A percentile compares a stretch with the other conserved stretches of the same genome.
Evolutionary conservation across 345 rosid genomes (phyloP).

Genomic region (Heritiera littoralis): DNA sequence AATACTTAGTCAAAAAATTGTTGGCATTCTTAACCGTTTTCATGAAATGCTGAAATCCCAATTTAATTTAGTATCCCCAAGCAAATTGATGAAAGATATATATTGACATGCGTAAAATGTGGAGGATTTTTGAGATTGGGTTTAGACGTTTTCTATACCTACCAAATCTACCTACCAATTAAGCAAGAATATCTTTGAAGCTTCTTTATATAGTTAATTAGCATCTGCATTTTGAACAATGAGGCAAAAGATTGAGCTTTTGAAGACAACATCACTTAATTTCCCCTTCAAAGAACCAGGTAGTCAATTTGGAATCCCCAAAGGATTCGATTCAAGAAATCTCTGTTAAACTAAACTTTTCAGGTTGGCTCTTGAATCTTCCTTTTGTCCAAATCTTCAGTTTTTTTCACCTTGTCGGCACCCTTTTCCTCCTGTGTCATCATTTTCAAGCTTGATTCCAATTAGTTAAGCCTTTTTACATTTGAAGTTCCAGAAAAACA

Average conservation of each 20-base stretch:
- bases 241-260: neutral
- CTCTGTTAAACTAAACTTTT: neutral
- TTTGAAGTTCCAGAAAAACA: neutral
- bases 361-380: conserved; percentile 7
- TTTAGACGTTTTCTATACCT: neutral
- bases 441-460: neutral
- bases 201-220: neutral
- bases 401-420: no score
- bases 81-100: neutral
- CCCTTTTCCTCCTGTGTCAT: neutral
- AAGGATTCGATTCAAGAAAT: neutral
- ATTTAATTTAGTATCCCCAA: neutral
- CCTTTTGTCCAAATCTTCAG: neutral
- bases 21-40: no score
- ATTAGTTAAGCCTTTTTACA: neutral
- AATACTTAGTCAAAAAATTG: no score
- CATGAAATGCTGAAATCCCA: neutral
- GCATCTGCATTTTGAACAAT: neutral
- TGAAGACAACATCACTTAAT: neutral
- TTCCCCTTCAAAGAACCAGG: neutral
- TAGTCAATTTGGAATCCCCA: neutral
- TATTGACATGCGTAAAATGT: neutral
- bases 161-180: neutral
- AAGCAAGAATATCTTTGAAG: conserved; percentile 9
- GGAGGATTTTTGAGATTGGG: neutral